Percentiles rank a stretch among this genome's conserved stretches.
Conservation (phyloP, 2,329 filamentous ascomycete species). For the Colletotrichum tabaci region DNA sequence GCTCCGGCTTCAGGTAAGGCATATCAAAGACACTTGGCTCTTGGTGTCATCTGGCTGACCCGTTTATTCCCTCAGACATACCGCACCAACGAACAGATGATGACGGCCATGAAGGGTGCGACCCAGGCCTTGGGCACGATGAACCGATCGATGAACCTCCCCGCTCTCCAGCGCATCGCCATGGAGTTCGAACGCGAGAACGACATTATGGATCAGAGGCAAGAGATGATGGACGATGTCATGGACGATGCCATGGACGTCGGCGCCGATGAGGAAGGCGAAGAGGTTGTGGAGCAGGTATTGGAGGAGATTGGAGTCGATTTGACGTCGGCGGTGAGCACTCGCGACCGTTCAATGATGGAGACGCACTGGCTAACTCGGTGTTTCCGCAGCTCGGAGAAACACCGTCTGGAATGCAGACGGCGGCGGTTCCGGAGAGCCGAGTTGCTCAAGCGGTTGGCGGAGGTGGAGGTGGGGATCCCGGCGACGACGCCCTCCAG, state of each 20-base stretch:
- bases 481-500: conserved; percentile 93
- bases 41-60: conserved; percentile 8
- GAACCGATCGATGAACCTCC: conserved; percentile 98
- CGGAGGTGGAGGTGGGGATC: conserved; percentile 72
- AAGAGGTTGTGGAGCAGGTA: conserved; percentile 97
- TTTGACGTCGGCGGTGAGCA: conserved; percentile 85
- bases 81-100: conserved; percentile 99
- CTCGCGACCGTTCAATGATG: not conserved
- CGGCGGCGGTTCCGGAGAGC: conserved; percentile 78
- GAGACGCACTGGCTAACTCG: conserved; percentile 46
- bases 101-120: conserved; percentile 99
- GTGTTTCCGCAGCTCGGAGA: conserved; percentile 81
- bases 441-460: conserved; percentile 91
- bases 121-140: conserved; percentile 94
- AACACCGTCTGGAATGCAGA: conserved; percentile 87
- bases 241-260: conserved; percentile 97
- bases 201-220: conserved; percentile 98
- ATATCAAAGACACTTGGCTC: not conserved
- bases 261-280: conserved; percentile 91
- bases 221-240: conserved; percentile 99
- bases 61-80: conserved; percentile 77
- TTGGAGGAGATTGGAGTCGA: conserved; percentile 98
- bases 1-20: conserved; percentile 86
- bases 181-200: conserved; percentile 99
- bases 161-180: conserved; percentile 93